Base-by-base conservation (phyloP, 352 stramenopile species). In the Globisporangium apiculatum region DNA sequence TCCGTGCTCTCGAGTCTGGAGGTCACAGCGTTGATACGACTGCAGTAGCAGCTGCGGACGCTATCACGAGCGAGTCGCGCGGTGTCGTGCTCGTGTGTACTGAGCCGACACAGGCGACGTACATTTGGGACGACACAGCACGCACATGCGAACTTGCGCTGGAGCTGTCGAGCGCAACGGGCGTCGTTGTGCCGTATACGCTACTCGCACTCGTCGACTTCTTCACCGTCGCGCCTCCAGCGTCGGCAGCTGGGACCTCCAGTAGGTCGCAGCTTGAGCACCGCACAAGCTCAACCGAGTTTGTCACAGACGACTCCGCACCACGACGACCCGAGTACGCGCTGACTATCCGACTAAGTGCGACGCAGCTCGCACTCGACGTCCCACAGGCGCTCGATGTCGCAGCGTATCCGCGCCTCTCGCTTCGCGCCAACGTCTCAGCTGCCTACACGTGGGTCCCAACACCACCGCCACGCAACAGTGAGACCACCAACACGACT, bases 301-400 rank as follows among this genome's bases (percentile, higher is more conserved):
- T 86, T 48, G 61, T 86, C 50, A 63, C 57, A 31, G 74, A 79
- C 31, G 66, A 62, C 5, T 67, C 73, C 36, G 66, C 76, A 8
- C 62, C 67, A 38, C 11, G 15, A 7, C 45, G 12, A 31, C 5
- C 45, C 45, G 71, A 83, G 48, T 72, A 83, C 50, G 73, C 71
- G 3, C 65, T 89, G 37, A 76, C 71, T 1, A 60, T 91, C 9
- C 68, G 64, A 18, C 43, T 86, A 0, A 62, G 55, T 1, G 80
- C 80, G 4, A 81, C 63, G 9, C 69, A 76, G 61, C 66, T 93
- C 6, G 65, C 71, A 12, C 52, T 91, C 12, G 73, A 71, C 17
- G 66, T 93, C 4, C 79, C 81, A n/a, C 70, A 72, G 52, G 66
- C 91, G 57, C 61, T 76, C 10, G 74, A 72, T 36, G 63, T 77